These are phyloP conservation scores for Sugiyamaella chiloensis DNA, from an alignment of 805 yeast genomes.

Conservation along the genomic window DNA sequence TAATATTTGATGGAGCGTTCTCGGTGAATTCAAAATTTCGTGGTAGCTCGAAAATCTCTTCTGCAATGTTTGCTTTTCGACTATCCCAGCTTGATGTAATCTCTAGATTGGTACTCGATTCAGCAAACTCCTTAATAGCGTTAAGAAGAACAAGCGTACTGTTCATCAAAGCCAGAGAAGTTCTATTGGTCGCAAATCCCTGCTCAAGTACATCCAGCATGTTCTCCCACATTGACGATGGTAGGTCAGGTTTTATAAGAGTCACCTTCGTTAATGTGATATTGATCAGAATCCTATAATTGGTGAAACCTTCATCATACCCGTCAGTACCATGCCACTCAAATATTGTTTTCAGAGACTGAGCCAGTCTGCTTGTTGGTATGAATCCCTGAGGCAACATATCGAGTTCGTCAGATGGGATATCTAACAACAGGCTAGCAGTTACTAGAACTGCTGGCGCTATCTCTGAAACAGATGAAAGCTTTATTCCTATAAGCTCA, in stretches of 20 bases:
- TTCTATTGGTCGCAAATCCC: slow-evolving; percentile 13
- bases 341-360: slow-evolving; percentile 53
- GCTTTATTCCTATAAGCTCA: slow-evolving; percentile 43
- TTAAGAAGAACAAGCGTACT: slow-evolving; percentile 45
- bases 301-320: slow-evolving; percentile 52
- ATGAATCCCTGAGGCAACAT: slow-evolving; percentile 37
- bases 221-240: slow-evolving; percentile 9
- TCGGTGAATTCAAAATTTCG: background rate
- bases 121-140: slow-evolving; percentile 23
- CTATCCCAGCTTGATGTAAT: background rate
- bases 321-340: slow-evolving; percentile 63
- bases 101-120: background rate
- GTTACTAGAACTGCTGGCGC: slow-evolving; percentile 41
- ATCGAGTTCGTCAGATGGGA: slow-evolving; percentile 38
- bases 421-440: slow-evolving; percentile 45
- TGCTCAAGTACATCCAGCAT: slow-evolving; percentile 21
- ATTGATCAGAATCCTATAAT: slow-evolving; percentile 50
- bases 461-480: background rate
- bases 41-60: slow-evolving; percentile 2
- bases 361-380: slow-evolving; percentile 60
- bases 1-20: slow-evolving; percentile 8
- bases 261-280: slow-evolving; percentile 38
- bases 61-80: background rate
- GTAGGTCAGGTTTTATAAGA: background rate
- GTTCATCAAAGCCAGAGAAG: slow-evolving; percentile 41